Evolutionary conservation across 176 grass and related monocot species (phyloP), one percentile per base, ranked within the genome.

Genomic region (Paspalum notatum): DNA sequence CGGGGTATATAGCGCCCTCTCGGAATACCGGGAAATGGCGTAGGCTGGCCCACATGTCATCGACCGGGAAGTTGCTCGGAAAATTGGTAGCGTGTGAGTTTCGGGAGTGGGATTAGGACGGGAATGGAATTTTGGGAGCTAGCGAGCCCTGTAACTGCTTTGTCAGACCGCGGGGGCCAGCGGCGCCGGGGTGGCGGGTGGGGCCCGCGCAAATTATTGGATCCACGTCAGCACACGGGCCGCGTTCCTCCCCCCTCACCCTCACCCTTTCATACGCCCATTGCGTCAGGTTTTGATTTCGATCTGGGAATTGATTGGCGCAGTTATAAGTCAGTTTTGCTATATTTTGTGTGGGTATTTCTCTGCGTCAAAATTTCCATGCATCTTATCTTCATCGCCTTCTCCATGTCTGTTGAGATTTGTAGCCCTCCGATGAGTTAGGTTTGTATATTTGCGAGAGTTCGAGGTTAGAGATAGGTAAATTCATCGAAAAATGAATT

Each of bases 121-220:
- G 58, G 68, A 62, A 45, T 59, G 55, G 82, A 75, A 74, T 77
- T 82, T 85, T 77, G 13, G 74, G 72, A 70, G 47, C 56, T 72
- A 53, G 85, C 50, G 72, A 67, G 26, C 67, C 67, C 74, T 7
- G 66, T 63, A 89, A 89, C 74, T 74, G 80, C 39, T 70, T 72
- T 63, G 78, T 63, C 52, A 68, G 82, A 69, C 76, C 56, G 71
- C 45, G 9, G 17, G 44, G 44, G n/a, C 21, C 12, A 20, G 56
- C 9, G 14, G 68, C 13, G 46, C 37, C 24, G 43, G 9, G 43
- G 45, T 63, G 64, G 85, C 20, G 43, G 40, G 39, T 69, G 80
- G 77, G 68, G 40, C 8, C 81, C 89, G 4, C 11, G 2, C 2
- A n/a, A 91, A 85, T 88, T 78, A 87, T 84, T 80, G 80, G 60